Conservation (phyloP, 768 basidiomycete genomes). For the Psilocybe cubensis region DNA sequence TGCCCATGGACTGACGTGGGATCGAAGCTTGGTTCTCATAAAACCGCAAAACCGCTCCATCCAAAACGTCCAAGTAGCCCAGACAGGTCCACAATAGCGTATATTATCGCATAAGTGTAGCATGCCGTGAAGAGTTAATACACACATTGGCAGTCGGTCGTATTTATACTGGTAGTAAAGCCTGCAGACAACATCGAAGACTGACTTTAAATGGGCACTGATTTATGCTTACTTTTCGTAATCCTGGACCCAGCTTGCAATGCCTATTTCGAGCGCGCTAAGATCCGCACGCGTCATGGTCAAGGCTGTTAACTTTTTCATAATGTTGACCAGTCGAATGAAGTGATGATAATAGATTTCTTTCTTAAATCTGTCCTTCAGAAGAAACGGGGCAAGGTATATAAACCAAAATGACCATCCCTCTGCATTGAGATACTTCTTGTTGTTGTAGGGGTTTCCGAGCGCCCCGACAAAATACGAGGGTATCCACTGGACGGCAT, state of each 20-base stretch:
- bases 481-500: slow-evolving; percentile 28
- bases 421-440: slow-evolving; percentile 21
- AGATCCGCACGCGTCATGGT: slow-evolving; percentile 23
- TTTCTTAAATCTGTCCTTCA: slow-evolving; percentile 24
- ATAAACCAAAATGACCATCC: slow-evolving; percentile 24
- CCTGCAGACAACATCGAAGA: slow-evolving; percentile 11
- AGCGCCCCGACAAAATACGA: slow-evolving; percentile 27
- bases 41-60: slow-evolving; percentile 42
- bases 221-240: slow-evolving; percentile 40
- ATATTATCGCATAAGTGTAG: slow-evolving; percentile 26
- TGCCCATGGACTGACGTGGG: not conserved
- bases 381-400: slow-evolving; percentile 25
- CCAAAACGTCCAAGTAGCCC: slow-evolving; percentile 40
- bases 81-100: slow-evolving; percentile 34
- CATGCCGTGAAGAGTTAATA: slow-evolving; percentile 34
- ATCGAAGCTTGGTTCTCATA: not conserved
- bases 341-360: slow-evolving; percentile 40
- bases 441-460: slow-evolving; percentile 31
- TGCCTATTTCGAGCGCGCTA: slow-evolving; percentile 25
- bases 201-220: not conserved
- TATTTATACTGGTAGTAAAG: slow-evolving; percentile 30
- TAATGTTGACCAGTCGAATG: slow-evolving; percentile 34
- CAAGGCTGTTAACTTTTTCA: slow-evolving; percentile 38
- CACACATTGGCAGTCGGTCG: slow-evolving; percentile 27
- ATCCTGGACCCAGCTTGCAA: slow-evolving; percentile 37